A percentile compares a stretch with the other conserved stretches of the same genome.
These are phyloP conservation scores for Chiua virens DNA, from an alignment of 768 basidiomycete species.

Conservation along the genomic window DNA sequence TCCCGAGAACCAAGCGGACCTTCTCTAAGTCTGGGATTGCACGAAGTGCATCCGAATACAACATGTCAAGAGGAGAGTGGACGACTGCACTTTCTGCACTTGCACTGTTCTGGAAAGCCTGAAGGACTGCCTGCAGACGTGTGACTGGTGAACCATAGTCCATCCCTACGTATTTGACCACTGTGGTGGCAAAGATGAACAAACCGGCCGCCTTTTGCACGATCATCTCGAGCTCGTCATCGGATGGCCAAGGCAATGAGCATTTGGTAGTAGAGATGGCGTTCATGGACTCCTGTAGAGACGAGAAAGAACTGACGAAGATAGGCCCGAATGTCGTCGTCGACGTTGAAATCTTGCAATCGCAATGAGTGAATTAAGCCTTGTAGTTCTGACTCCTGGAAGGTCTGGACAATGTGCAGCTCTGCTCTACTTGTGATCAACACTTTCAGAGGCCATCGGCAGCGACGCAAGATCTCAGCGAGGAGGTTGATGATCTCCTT, in stretches of 20 bases:
- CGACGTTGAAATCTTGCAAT: constrained; percentile 21
- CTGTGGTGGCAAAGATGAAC: constrained; percentile 30
- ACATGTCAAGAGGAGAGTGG: constrained; percentile 12
- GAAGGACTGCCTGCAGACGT: constrained; percentile 13
- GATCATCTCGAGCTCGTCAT: constrained; percentile 17
- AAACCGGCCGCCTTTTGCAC: constrained; percentile 23
- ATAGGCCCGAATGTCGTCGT: constrained; percentile 25
- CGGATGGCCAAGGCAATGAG: constrained; percentile 20
- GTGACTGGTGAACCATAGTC: constrained; percentile 7
- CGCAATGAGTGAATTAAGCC: constrained; percentile 3
- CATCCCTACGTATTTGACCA: constrained; percentile 24
- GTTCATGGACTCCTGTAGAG: constrained; percentile 4
- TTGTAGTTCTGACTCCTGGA: constrained; percentile 17
- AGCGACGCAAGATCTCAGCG: constrained; percentile 8
- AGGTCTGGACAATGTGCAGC: constrained; percentile 17
- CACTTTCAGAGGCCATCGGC: constrained; percentile 24
- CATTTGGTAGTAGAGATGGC: neutral
- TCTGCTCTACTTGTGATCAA: constrained; percentile 25
- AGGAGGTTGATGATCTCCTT: constrained; percentile 24
- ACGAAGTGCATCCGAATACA: constrained; percentile 17
- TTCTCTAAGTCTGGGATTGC: constrained; percentile 10
- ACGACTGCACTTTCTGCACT: constrained; percentile 3
- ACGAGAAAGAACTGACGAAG: constrained; percentile 21
- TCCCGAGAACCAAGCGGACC: constrained; percentile 9
- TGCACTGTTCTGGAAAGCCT: neutral